phyloP scores from a whole-genome alignment of 805 yeast species.

The Candida schatavii region DNA sequence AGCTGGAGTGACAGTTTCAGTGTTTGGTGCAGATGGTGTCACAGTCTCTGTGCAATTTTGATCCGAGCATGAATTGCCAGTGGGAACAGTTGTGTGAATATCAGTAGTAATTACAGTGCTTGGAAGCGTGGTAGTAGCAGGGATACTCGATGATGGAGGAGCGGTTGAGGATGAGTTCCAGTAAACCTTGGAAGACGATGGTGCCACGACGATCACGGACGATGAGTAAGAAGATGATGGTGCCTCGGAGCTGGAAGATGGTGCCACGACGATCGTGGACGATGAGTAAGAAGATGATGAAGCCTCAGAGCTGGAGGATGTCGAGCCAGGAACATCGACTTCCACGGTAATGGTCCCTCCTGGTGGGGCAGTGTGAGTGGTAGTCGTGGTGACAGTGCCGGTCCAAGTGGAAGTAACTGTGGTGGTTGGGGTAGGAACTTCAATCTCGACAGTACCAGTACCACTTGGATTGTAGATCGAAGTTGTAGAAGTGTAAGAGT shows the following conservation, averaged over 20 bases:
- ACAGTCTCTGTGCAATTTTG: conserved; percentile 9
- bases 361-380: conserved; percentile 2
- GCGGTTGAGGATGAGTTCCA: background rate
- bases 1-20: background rate
- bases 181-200: no score
- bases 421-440: conserved; percentile 2
- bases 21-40: background rate
- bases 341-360: background rate
- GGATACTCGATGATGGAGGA: background rate
- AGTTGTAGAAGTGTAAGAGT: conserved; percentile 1
- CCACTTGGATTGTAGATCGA: background rate
- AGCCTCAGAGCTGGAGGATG: background rate
- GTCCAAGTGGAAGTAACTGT: conserved; percentile 1
- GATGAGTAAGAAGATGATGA: background rate
- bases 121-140: background rate
- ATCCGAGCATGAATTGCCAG: conserved; percentile 18
- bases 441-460: conserved; percentile 1
- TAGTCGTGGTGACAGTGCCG: background rate
- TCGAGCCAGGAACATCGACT: background rate
- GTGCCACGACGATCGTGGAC: background rate
- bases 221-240: background rate
- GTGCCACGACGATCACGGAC: background rate
- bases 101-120: conserved; percentile 16
- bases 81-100: conserved; percentile 17
- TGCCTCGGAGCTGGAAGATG: background rate